These are phyloP conservation scores for Rhizophagus sp. DNA, from an alignment of 192 early-diverging fungal species.

Conservation along the genomic window DNA sequence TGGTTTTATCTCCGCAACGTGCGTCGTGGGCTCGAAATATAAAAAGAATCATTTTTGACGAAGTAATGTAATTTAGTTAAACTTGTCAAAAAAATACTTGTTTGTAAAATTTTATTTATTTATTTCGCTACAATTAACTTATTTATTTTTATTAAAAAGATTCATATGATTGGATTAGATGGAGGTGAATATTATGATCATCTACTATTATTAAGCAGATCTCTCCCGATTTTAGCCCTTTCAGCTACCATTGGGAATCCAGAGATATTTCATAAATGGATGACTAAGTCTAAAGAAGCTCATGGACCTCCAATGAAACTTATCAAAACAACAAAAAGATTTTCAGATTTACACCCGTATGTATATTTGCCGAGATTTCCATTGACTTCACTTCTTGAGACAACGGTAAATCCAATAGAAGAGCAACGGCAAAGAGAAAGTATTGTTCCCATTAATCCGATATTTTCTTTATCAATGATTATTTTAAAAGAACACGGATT, in stretches of 20 bases:
- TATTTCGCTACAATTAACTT: too few relatives aligned
- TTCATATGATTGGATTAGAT: slow-evolving; percentile 2
- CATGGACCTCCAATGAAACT: slow-evolving; percentile 30
- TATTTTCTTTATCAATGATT: slow-evolving; percentile 30
- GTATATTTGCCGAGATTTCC: slow-evolving; percentile 35
- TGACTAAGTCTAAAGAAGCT: slow-evolving; percentile 25
- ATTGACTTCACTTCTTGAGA: not conserved
- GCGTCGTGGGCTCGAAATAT: slow-evolving; percentile 27
- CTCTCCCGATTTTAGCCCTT: slow-evolving; percentile 41
- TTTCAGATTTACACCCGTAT: slow-evolving; percentile 45
- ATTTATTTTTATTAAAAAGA: too few relatives aligned
- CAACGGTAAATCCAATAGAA: not conserved
- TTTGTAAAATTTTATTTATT: too few relatives aligned
- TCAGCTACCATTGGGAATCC: slow-evolving; percentile 48
- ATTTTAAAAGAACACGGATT: slow-evolving; percentile 22
- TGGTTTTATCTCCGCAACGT: slow-evolving; percentile 39
- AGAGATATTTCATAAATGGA: slow-evolving; percentile 34
- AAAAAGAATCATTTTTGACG: slow-evolving; percentile 51
- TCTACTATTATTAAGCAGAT: slow-evolving; percentile 7
- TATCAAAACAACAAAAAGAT: slow-evolving; percentile 40
- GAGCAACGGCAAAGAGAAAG: not conserved
- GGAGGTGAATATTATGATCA: slow-evolving; percentile 46
- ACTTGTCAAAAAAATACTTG: too few relatives aligned
- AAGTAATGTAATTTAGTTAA: slow-evolving; percentile 31
- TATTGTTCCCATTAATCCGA: slow-evolving; percentile 39